phyloP scores from a whole-genome alignment of 805 yeast genomes.

The Nadsonia fulvescens region DNA sequence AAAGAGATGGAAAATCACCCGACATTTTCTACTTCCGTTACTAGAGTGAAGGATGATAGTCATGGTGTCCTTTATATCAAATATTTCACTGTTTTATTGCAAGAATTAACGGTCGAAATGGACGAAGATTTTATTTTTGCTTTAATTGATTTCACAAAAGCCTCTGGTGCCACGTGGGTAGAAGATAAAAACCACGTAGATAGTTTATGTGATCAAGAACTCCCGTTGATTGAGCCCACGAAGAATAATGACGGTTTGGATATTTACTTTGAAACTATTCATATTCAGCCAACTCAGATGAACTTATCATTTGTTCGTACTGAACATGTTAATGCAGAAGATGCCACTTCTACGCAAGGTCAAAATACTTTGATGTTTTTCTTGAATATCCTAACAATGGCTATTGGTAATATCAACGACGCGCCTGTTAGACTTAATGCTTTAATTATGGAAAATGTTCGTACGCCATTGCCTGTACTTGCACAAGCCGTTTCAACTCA shows the following conservation, averaged over 20 bases:
- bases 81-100: conserved; percentile 75
- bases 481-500: conserved; percentile 59
- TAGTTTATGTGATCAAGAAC: conserved; percentile 39
- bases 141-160: conserved; percentile 55
- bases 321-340: conserved; percentile 54
- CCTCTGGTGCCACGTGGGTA: conserved; percentile 74
- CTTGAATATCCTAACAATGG: conserved; percentile 81
- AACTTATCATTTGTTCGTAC: conserved; percentile 85
- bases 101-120: conserved; percentile 79
- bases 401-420: conserved; percentile 90
- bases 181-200: conserved; percentile 21
- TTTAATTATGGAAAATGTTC: conserved; percentile 67
- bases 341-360: conserved; percentile 33
- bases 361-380: conserved; percentile 58
- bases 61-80: conserved; percentile 85
- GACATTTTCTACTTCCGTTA: conserved; percentile 67
- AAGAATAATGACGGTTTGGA: conserved; percentile 41
- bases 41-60: conserved; percentile 69
- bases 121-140: conserved; percentile 89
- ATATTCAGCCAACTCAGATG: conserved; percentile 77
- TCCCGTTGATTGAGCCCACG: conserved; percentile 57
- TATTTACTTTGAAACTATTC: conserved; percentile 80
- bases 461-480: conserved; percentile 68
- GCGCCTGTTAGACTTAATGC: conserved; percentile 89
- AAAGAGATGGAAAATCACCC: conserved; percentile 82